Base-by-base conservation (phyloP, 805 yeast species). In the Candida sithepensis region DNA sequence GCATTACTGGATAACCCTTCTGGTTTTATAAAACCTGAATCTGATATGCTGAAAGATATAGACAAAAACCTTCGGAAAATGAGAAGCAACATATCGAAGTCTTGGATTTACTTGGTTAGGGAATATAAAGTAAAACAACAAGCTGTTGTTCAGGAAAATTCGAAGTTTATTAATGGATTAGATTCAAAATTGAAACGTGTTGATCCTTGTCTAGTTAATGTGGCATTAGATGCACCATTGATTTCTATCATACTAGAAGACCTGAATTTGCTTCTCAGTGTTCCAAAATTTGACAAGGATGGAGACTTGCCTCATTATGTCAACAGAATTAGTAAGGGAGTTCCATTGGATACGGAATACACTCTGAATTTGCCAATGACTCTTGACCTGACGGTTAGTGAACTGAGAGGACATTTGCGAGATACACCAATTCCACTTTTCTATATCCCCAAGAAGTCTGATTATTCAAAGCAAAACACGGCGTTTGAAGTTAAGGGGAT, bases 361-460 rank as follows among this genome's bases (percentile, higher is more conserved):
- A 81, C 92, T 0, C 71, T 87, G 18, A 61, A 84, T 60, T 57
- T 90, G 2, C 97, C 97, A 0, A 57, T 82, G 46, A 69, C 70
- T 61, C 39, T 85, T 13, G 78, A 82, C 46, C 68, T 87, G 43
- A 71, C 68, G 14, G 69, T 87, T 34, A 67, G 69, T 3, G 95
- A 88, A 57, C 61, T 83, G 12, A 68, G 94, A 49, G 74, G 82
- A 56, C 92, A 87, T 60, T 56, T 91, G 50, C 71, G 94, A 46
- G 98, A 91, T 59, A 89, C 85, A 59, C 97, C 97, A 0, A 59
- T 92, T 14, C 97, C 98, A 0, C 67, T 91, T 43, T 63, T 88
- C 8, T 81, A 82, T 53, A 78, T 91, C 51, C 96, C 96, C 2
- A 46, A 45, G 14, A 49, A 58, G 4, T 42, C 47, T 10, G 8